Evolutionary conservation across 2,329 filamentous ascomycete species (phyloP).

Genomic region (Podosphaera fusca): DNA sequence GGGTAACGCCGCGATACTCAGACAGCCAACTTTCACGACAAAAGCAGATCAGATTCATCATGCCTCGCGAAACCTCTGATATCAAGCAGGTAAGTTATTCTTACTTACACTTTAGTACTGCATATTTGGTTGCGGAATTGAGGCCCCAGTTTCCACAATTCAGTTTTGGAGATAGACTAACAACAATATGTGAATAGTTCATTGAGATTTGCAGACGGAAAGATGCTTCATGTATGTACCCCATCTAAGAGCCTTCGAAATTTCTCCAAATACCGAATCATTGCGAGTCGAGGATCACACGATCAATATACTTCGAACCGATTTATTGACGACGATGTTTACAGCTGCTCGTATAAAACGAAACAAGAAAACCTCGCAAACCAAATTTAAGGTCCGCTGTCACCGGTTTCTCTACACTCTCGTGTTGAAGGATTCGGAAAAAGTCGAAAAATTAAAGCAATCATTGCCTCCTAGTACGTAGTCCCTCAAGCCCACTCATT

Average conservation of each 20-base stretch:
- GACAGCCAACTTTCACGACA: slow-evolving; percentile 2
- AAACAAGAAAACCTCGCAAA: slow-evolving; percentile 70
- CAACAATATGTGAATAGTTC: slow-evolving; percentile 37
- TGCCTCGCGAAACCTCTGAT: slow-evolving; percentile 95
- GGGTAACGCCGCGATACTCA: not conserved
- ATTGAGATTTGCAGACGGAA: slow-evolving; percentile 99
- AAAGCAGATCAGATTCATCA: slow-evolving; percentile 30
- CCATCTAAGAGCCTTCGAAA: not conserved
- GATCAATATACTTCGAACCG: not conserved
- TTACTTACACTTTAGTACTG: not conserved
- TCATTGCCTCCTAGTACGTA: slow-evolving; percentile 83
- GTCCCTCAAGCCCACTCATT: not conserved
- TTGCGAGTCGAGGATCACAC: not conserved
- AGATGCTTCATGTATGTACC: slow-evolving; percentile 88
- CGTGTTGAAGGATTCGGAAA: slow-evolving; percentile 93
- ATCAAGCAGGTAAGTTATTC: slow-evolving; percentile 53
- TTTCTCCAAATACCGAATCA: no score
- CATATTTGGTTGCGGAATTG: not conserved
- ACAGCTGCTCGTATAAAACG: slow-evolving; percentile 85
- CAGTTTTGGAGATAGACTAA: slow-evolving; percentile 2
- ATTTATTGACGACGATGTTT: slow-evolving; percentile 5
- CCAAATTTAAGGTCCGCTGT: slow-evolving; percentile 99
- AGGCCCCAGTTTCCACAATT: not conserved
- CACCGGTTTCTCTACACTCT: slow-evolving; percentile 90
- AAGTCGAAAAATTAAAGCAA: slow-evolving; percentile 99